Evolutionary conservation across 768 basidiomycete species (phyloP).

Genomic region (Suillus weaverae): DNA sequence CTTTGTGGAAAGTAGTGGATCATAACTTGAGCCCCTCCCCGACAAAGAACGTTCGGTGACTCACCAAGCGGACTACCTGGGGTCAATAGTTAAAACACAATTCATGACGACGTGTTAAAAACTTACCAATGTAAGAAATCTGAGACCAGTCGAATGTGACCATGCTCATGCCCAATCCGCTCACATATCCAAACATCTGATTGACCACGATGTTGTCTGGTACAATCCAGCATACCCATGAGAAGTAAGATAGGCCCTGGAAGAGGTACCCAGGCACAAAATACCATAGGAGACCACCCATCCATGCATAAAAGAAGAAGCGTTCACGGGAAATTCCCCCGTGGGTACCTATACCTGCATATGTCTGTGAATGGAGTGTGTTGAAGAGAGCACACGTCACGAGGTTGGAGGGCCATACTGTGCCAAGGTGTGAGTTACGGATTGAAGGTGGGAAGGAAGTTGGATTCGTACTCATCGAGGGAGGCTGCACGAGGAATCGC

Average conservation of each 20-base stretch:
- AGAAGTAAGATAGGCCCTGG: conserved; percentile 61
- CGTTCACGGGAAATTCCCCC: conserved; percentile 53
- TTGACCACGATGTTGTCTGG: conserved; percentile 71
- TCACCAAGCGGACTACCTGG: conserved; percentile 59
- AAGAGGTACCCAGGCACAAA: conserved; percentile 76
- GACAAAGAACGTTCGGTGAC: neutral
- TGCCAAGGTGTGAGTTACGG: conserved; percentile 2
- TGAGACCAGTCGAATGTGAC: conserved; percentile 84
- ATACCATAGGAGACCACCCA: conserved; percentile 42
- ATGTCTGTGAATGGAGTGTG: conserved; percentile 61
- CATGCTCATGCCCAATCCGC: conserved; percentile 64
- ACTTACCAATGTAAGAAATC: conserved; percentile 39
- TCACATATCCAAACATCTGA: conserved; percentile 66
- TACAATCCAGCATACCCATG: conserved; percentile 65
- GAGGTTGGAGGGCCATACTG: conserved; percentile 74
- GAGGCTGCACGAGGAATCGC: conserved; percentile 59
- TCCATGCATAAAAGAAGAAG: conserved; percentile 49
- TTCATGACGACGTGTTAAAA: neutral
- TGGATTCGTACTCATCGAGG: conserved; percentile 51
- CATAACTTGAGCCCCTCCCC: neutral
- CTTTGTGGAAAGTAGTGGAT: neutral
- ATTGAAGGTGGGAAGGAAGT: conserved; percentile 1
- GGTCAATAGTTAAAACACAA: neutral
- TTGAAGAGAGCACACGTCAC: conserved; percentile 74
- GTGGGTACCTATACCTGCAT: conserved; percentile 41